Evolutionary conservation across 2,329 filamentous ascomycete genomes (phyloP).

Genomic region (Escovopsis sp.): DNA sequence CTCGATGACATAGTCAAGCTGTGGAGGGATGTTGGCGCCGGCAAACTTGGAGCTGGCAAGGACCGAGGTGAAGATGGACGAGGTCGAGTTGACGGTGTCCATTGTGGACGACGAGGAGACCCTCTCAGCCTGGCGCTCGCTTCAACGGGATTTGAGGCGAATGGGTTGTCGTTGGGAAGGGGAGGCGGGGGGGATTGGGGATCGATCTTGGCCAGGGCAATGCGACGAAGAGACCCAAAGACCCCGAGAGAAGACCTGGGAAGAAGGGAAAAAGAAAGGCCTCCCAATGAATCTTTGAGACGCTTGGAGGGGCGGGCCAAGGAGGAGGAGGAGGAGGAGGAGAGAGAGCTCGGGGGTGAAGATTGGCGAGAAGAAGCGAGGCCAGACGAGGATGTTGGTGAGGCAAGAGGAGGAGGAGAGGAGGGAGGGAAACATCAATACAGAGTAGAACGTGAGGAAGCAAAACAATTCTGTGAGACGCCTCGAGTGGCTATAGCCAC

Average conservation of each 20-base stretch:
- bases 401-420: not conserved
- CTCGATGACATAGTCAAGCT: conserved; percentile 41
- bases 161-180: not conserved
- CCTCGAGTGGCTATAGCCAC: too few relatives aligned
- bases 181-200: not conserved
- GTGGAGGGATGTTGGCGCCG: conserved; percentile 35
- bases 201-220: too few relatives aligned
- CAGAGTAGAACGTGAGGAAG: not conserved
- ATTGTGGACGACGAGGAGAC: conserved; percentile 18
- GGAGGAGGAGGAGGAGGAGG: conserved; percentile 1
- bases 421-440: too few relatives aligned
- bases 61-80: conserved; percentile 56
- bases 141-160: not conserved
- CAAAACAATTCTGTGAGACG: too few relatives aligned
- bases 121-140: conserved; percentile 1
- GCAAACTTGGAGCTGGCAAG: conserved; percentile 44
- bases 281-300: not conserved
- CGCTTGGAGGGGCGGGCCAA: conserved; percentile 3
- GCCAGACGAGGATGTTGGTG: too few relatives aligned
- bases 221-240: too few relatives aligned
- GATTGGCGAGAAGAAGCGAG: too few relatives aligned
- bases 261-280: too few relatives aligned
- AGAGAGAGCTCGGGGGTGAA: not conserved
- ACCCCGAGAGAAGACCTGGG: too few relatives aligned
- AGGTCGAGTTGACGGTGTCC: conserved; percentile 35